phyloP scores from a whole-genome alignment of 148 eudicot species.

The Linanthus parryae region DNA sequence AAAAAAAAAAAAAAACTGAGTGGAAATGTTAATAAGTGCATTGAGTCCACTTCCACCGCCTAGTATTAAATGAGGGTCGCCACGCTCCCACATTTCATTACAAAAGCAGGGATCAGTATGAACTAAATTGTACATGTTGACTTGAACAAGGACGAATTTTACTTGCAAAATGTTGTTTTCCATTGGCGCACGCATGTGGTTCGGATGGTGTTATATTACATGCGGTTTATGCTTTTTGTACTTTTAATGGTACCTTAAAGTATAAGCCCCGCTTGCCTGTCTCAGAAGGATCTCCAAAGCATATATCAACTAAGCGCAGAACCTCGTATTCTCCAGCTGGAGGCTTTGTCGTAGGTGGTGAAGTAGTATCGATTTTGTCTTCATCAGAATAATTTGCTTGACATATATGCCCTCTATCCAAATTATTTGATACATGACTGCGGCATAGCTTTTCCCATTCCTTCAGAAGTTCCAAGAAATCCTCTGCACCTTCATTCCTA shows the following conservation, averaged over 20 bases:
- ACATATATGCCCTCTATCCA: slow-evolving; percentile 24
- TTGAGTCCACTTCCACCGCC: too few relatives aligned
- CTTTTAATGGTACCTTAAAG: slow-evolving; percentile 50
- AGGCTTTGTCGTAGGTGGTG: slow-evolving; percentile 20
- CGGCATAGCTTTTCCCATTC: slow-evolving; percentile 86
- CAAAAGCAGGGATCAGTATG: too few relatives aligned
- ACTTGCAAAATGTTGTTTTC: too few relatives aligned
- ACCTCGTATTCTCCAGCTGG: slow-evolving; percentile 67
- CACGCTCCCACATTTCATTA: too few relatives aligned
- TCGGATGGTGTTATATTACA: too few relatives aligned
- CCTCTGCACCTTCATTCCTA: slow-evolving; percentile 74
- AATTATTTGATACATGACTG: slow-evolving; percentile 33
- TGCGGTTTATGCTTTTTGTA: too few relatives aligned
- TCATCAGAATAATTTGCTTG: slow-evolving; percentile 20
- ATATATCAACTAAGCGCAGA: slow-evolving; percentile 54
- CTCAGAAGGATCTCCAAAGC: slow-evolving; percentile 66
- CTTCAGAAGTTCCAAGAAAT: slow-evolving; percentile 72
- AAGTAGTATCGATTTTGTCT: slow-evolving; percentile 14
- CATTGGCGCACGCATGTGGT: too few relatives aligned
- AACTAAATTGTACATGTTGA: too few relatives aligned
- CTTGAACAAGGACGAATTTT: too few relatives aligned
- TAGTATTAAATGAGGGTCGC: too few relatives aligned
- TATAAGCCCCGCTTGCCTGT: slow-evolving; percentile 54
- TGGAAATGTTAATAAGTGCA: too few relatives aligned
- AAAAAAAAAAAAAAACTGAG: too few relatives aligned